These are phyloP conservation scores for Epichloe aotearoae DNA, from an alignment of 2,329 filamentous ascomycete genomes.

Conservation along the genomic window DNA sequence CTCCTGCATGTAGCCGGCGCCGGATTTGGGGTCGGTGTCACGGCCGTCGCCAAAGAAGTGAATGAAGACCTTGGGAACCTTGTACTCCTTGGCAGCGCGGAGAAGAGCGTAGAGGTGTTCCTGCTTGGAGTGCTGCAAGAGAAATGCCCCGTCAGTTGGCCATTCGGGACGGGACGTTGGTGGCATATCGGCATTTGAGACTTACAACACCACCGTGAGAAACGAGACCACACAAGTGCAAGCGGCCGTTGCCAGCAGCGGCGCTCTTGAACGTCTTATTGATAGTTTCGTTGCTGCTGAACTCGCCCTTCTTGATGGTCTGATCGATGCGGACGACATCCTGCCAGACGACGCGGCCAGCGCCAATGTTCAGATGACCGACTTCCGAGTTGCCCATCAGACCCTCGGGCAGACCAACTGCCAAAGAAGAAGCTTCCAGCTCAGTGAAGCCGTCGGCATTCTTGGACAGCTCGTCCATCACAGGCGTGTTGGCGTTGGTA, in stretches of 20 bases:
- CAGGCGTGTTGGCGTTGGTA: constrained; percentile 78
- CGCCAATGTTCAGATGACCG: constrained; percentile 96
- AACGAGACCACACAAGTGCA: constrained; percentile 84
- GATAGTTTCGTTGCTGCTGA: constrained; percentile 65
- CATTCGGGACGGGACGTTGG: neutral
- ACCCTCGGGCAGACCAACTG: constrained; percentile 89
- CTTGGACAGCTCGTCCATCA: constrained; percentile 86
- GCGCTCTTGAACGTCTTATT: constrained; percentile 63
- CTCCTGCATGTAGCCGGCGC: constrained; percentile 74
- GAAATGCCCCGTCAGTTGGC: neutral
- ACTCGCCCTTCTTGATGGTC: constrained; percentile 72
- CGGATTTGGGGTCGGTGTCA: constrained; percentile 95
- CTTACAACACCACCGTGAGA: constrained; percentile 83
- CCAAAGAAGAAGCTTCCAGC: constrained; percentile 90
- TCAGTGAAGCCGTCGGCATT: constrained; percentile 75
- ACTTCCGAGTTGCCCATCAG: constrained; percentile 99
- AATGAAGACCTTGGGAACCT: constrained; percentile 84
- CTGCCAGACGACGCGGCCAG: constrained; percentile 95
- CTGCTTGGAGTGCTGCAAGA: constrained; percentile 71
- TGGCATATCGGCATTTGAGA: constrained; percentile 6
- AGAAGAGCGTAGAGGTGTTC: constrained; percentile 81
- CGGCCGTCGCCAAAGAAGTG: constrained; percentile 98
- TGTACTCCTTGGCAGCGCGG: constrained; percentile 76
- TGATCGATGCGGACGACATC: constrained; percentile 94
- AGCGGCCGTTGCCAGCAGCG: constrained; percentile 77